Evolutionary conservation across 805 yeast genomes (phyloP), one percentile per base, ranked within the genome.

Genomic region (Cyberlindnera petersonii): DNA sequence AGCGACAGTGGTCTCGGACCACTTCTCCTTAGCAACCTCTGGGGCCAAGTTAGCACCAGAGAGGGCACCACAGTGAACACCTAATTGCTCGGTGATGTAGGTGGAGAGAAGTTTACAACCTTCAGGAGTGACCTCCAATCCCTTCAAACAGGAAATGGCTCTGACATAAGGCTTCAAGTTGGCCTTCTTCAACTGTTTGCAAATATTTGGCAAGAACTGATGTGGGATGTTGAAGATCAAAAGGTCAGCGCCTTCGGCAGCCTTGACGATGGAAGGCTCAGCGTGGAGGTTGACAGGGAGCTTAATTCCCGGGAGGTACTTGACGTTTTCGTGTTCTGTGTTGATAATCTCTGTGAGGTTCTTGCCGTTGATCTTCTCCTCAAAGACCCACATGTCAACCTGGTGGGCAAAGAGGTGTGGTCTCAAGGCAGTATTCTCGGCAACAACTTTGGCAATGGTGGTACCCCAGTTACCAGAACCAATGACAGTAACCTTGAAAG

Each of bases 391-490:
- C 98, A 93, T 89, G 55, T 82, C 80, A 28, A 93, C 97, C 40
- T 75, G 68, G 45, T 66, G 68, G 43, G 77, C 72, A 63, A 93
- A 93, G 55, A 86, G 66, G 26, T 77, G 72, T 27, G 89, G 81
- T 64, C 86, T 75, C 47, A 75, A 76, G 15, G 71, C 72, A 30
- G 89, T 71, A 63, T 88, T 89, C 65, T 93, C 98, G 26, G 97
- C 88, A 20, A 88, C 81, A 31, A 91, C 87, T 63, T 93, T 91
- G 47, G 98, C 97, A 39, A 93, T 88, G 15, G 98, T 91, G 26
- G 96, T 87, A 49, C 98, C 98, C 85, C 98, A 91, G 67, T 91
- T 91, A 60, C 98, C 98, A 22, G 97, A 88, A 29, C 98, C 98
- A 49, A 93, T 80, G 39, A 88, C 86, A 28, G 88, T 71, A 30